phyloP scores from a whole-genome alignment of 208 protist genomes.

The Histomonas meleagridis region DNA sequence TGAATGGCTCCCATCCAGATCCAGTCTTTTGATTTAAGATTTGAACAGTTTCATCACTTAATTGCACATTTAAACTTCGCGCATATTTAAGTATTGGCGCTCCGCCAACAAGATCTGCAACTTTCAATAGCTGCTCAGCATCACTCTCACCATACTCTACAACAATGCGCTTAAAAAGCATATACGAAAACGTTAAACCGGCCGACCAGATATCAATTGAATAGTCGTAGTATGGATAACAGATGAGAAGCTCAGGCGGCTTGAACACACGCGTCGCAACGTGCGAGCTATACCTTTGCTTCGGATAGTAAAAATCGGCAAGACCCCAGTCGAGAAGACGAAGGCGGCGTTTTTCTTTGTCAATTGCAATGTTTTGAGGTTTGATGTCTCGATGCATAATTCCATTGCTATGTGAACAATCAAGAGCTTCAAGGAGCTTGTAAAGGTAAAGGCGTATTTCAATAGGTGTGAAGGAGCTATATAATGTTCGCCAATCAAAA shows the following conservation, averaged over 20 bases:
- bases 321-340: conserved; percentile 4
- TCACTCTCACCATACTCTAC: conserved; percentile 42
- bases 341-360: neutral
- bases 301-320: neutral
- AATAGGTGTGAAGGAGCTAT: neutral
- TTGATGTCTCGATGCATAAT: neutral
- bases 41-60: neutral
- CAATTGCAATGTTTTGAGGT: conserved; percentile 4
- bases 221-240: conserved; percentile 27
- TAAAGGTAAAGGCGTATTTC: neutral
- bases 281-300: neutral
- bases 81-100: neutral
- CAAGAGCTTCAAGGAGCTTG: neutral
- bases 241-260: neutral
- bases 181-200: neutral
- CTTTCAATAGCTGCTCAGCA: neutral
- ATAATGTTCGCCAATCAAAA: neutral
- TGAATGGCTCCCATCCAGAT: neutral
- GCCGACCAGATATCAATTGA: conserved; percentile 31
- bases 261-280: conserved; percentile 5
- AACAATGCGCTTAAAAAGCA: conserved; percentile 42
- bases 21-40: neutral
- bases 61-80: neutral
- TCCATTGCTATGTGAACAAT: neutral
- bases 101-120: conserved; percentile 21